Conservation (phyloP, 345 rosid species). For the Dimocarpus longan region DNA sequence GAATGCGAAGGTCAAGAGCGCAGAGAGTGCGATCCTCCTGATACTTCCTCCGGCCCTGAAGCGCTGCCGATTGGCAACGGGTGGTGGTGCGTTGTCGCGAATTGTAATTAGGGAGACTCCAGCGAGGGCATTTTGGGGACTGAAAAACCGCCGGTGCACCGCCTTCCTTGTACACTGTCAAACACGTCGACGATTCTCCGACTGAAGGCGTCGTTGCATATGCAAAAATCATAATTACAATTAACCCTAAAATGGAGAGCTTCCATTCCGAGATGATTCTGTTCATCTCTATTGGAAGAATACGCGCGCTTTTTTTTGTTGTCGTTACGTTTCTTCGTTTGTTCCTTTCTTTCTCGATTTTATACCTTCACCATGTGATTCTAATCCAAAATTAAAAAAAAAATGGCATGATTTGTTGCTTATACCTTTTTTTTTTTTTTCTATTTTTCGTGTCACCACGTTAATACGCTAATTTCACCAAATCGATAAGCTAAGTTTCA, state of each 20-base stretch:
- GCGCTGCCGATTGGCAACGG: conserved; percentile 68
- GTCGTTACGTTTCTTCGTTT: too few relatives aligned
- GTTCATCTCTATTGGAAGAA: background rate
- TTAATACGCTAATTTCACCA: too few relatives aligned
- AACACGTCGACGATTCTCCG: conserved; percentile 80
- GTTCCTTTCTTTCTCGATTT: too few relatives aligned
- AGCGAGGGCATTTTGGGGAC: conserved; percentile 85
- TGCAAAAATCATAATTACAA: conserved; percentile 20
- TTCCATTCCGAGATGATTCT: background rate
- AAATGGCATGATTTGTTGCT: too few relatives aligned
- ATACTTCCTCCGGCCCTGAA: conserved; percentile 68
- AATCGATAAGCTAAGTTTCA: too few relatives aligned
- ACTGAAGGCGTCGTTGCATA: conserved; percentile 12
- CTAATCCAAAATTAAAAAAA: too few relatives aligned
- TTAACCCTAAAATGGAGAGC: conserved; percentile 20
- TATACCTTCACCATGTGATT: too few relatives aligned
- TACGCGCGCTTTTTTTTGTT: background rate
- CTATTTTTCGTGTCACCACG: too few relatives aligned
- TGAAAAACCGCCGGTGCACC: conserved; percentile 91
- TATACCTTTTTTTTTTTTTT: too few relatives aligned
- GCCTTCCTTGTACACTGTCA: conserved; percentile 79
- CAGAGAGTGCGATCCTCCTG: conserved; percentile 88
- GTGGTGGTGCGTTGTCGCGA: conserved; percentile 37
- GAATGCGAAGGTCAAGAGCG: conserved; percentile 74
- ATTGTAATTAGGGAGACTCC: conserved; percentile 59